Evolutionary conservation across 495 filamentous ascomycete species (phyloP).

Genomic region (Xanthoparmelia taractica): DNA sequence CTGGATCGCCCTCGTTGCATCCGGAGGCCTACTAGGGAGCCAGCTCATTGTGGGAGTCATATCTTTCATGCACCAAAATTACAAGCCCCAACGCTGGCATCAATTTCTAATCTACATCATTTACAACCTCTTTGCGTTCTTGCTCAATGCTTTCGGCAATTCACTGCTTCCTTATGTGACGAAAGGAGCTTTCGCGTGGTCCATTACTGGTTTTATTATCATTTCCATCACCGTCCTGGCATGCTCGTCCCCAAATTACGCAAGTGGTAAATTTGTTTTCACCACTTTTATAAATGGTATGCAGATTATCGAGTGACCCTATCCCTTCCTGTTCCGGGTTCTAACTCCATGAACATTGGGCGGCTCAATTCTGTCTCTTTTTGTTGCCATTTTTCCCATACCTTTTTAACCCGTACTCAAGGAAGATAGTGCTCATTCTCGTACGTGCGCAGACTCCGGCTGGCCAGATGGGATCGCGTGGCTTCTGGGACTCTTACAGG

Average conservation of each 20-base stretch:
- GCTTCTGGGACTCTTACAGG: conserved; percentile 56
- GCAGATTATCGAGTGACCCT: background rate
- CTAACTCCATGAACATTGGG: too few relatives aligned
- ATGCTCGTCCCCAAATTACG: conserved; percentile 54
- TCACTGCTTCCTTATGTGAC: conserved; percentile 56
- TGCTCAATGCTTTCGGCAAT: conserved; percentile 62
- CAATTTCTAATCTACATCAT: conserved; percentile 67
- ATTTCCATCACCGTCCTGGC: conserved; percentile 61
- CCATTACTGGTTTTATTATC: conserved; percentile 56
- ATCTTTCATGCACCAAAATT: conserved; percentile 38
- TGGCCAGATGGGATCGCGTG: conserved; percentile 57
- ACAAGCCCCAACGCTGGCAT: conserved; percentile 50
- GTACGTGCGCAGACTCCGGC: conserved; percentile 30
- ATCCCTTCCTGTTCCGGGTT: background rate
- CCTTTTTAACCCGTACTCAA: background rate
- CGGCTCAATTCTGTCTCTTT: too few relatives aligned
- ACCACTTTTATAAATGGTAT: conserved; percentile 50
- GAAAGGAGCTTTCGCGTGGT: conserved; percentile 58
- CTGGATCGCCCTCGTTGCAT: conserved; percentile 55
- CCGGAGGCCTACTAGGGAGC: conserved; percentile 41
- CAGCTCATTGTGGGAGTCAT: conserved; percentile 43
- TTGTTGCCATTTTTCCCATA: background rate
- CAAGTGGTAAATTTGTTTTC: conserved; percentile 51
- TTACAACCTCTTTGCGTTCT: conserved; percentile 54
- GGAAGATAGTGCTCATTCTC: background rate